Evolutionary conservation across 108 stramenopile genomes (phyloP), one percentile per base, ranked within the genome.

Genomic region (Skeletonema marinoi): DNA sequence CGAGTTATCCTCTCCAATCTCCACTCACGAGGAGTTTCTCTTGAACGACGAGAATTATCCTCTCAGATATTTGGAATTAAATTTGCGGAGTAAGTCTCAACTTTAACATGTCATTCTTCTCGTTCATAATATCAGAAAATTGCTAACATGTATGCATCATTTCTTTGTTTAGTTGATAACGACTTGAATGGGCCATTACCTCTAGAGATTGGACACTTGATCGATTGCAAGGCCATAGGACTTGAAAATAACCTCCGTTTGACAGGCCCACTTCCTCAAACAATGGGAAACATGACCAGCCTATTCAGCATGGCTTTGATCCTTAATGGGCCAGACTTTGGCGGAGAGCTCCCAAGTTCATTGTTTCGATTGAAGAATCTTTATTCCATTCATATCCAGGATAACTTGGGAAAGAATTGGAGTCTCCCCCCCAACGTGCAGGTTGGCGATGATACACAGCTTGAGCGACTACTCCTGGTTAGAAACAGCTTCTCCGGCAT

Each of bases 131-230:
- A 10, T 12, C 41, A 42, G 41, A 13, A 10, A 14, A 11, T 42
- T 13, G 12, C 41, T 42, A 42, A 42, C 13, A 36, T 25, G 35
- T 42, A 42, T 12, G 3, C 14, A 3, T 13, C 41, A 2, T 13
- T 13, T 10, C 10, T 42, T 42, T 42, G 11, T 12, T 13, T 42
- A 42, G 41, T 46, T 60, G n/a, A 17, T 0, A 87, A 86, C 62
- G 50, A 46, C 2, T 33, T 89, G 11, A 74, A 69, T 29, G 88
- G 88, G 11, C 36, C 64, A 14, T 64, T 89, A 33, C 81, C 86
- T 30, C 39, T 73, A 32, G 68, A 73, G 32, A 38, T 86, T 29
- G 86, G 81, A 17, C 50, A 70, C 32, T 30, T 68, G 12, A 14
- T 50, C 21, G 67, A 68, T 50, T 3, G 25, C n/a, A n/a, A n/a